These are phyloP conservation scores for Amaranthus hypochondriacus DNA, from an alignment of 148 eudicot species.

Conservation along the genomic window DNA sequence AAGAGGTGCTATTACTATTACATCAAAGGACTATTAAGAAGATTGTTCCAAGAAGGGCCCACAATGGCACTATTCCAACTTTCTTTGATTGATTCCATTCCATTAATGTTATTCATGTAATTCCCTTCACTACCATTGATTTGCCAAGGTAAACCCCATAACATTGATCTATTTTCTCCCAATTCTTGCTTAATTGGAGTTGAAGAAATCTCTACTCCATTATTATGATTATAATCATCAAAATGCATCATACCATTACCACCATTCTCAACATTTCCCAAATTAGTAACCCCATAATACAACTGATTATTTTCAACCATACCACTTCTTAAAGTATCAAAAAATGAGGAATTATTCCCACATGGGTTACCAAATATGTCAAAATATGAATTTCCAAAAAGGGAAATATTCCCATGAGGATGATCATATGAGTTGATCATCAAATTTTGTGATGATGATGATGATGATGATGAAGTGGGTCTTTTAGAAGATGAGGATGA, in stretches of 20 bases:
- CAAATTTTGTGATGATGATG: constrained; percentile 22
- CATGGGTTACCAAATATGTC: constrained; percentile 26
- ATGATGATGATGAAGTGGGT: constrained; percentile 18
- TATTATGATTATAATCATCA: constrained; percentile 25
- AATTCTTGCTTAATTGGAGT: constrained; percentile 45
- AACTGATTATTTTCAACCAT: constrained; percentile 11
- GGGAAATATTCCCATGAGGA: constrained; percentile 12
- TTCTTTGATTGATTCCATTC: constrained; percentile 34
- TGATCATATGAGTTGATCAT: constrained; percentile 47
- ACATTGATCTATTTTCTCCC: constrained; percentile 29
- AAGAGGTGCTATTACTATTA: constrained; percentile 13
- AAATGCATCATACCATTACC: constrained; percentile 23
- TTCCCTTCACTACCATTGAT: constrained; percentile 17
- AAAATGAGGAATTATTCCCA: neutral
- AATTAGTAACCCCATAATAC: constrained; percentile 36
- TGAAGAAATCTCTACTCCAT: constrained; percentile 25
- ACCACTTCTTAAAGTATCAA: constrained; percentile 15
- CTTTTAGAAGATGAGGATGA: constrained; percentile 31
- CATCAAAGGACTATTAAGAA: constrained; percentile 68
- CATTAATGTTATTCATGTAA: constrained; percentile 20
- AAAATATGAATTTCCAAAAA: constrained; percentile 13
- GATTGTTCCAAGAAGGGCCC: constrained; percentile 51
- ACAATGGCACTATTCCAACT: constrained; percentile 52
- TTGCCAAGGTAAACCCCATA: constrained; percentile 72
- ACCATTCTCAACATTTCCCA: constrained; percentile 25